A percentile compares a stretch with the other conserved stretches of the same genome.
Evolutionary conservation across 164 flowering plant genomes (phyloP).

Genomic region (Piper betle): DNA sequence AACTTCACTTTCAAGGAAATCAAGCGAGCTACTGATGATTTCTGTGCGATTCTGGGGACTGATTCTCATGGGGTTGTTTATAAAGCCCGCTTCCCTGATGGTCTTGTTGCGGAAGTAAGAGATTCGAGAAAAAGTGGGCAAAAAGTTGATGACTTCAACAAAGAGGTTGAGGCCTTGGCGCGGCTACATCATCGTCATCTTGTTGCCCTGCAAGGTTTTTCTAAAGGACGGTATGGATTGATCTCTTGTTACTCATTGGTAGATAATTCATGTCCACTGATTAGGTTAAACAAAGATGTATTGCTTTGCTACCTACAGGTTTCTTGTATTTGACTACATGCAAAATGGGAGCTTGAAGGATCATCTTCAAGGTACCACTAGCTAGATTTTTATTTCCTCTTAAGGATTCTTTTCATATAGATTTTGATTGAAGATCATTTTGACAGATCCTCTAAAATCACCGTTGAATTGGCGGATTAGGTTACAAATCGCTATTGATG

Average conservation of each 20-base stretch:
- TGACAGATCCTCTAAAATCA: conserved; percentile 74
- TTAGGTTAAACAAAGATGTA: neutral
- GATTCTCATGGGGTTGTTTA: conserved; percentile 41
- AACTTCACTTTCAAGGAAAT: conserved; percentile 52
- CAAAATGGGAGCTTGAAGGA: conserved; percentile 76
- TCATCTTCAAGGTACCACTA: conserved; percentile 55
- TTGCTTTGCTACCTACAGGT: conserved; percentile 25
- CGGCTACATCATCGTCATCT: conserved; percentile 75
- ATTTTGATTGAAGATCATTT: conserved; percentile 8
- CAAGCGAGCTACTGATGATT: conserved; percentile 64
- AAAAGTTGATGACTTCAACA: conserved; percentile 33
- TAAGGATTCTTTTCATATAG: neutral
- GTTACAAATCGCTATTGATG: conserved; percentile 54
- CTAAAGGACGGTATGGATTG: conserved; percentile 50
- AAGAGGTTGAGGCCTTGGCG: conserved; percentile 49
- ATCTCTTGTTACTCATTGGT: neutral
- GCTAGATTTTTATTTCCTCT: neutral
- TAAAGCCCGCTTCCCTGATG: conserved; percentile 52
- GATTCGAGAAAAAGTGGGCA: conserved; percentile 30
- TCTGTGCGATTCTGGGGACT: conserved; percentile 34
- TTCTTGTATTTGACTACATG: conserved; percentile 55
- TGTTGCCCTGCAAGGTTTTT: conserved; percentile 54
- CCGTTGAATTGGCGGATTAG: conserved; percentile 81
- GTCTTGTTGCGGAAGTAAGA: conserved; percentile 45
- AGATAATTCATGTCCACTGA: neutral